A percentile compares a stretch with the other conserved stretches of the same genome.
These are phyloP conservation scores for Geum urbanum DNA, from an alignment of 306 rosid genomes.

Conservation along the genomic window DNA sequence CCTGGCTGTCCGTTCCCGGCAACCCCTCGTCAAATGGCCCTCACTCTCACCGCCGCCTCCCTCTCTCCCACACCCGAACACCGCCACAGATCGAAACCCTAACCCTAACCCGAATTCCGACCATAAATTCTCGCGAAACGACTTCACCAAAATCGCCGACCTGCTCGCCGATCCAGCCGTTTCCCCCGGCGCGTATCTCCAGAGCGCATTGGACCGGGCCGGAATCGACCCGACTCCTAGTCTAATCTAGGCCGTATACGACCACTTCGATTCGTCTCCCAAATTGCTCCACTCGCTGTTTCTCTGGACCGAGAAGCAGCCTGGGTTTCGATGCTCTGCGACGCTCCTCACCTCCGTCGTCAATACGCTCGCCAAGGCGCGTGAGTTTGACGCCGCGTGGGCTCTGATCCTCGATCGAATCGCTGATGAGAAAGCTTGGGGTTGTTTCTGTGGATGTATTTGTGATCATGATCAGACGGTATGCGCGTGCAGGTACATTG, in stretches of 20 bases:
- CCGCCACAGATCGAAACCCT: conserved; percentile 5
- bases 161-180: conserved; percentile 45
- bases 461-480: conserved; percentile 75
- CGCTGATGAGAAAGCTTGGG: conserved; percentile 24
- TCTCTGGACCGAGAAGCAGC: conserved; percentile 61
- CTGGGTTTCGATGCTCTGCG: conserved; percentile 42
- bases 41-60: conserved; percentile 23
- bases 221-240: conserved; percentile 46
- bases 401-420: conserved; percentile 41
- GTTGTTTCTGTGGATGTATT: conserved; percentile 57
- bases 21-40: conserved; percentile 57
- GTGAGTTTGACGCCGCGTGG: conserved; percentile 75
- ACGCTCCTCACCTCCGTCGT: conserved; percentile 48
- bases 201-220: conserved; percentile 44
- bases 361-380: conserved; percentile 52
- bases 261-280: conserved; percentile 62
- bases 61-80: not conserved
- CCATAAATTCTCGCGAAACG: conserved; percentile 22
- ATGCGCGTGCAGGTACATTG: conserved; percentile 66
- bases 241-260: conserved; percentile 42
- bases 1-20: conserved; percentile 62
- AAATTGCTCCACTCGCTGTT: conserved; percentile 60
- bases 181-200: conserved; percentile 50
- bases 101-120: conserved; percentile 15
- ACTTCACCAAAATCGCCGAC: conserved; percentile 43